Evolutionary conservation across 2,329 filamentous ascomycete species (phyloP).

Genomic region (Sclerotinia borealis): DNA sequence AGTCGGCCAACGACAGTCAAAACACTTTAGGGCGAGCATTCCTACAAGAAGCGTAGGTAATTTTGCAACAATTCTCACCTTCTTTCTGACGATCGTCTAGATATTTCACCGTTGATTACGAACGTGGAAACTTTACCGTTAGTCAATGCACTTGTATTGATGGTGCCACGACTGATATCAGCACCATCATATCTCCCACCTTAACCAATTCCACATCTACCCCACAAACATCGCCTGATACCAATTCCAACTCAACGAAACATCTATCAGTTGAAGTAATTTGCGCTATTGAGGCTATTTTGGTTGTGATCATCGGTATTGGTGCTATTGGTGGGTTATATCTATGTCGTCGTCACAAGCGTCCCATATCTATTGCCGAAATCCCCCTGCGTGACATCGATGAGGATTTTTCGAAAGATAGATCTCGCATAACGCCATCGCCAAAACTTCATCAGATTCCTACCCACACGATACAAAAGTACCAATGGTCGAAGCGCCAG

Average conservation of each 20-base stretch:
- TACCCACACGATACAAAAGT: not conserved
- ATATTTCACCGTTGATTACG: constrained; percentile 29
- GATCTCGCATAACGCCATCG: not conserved
- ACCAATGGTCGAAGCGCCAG: not conserved
- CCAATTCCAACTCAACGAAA: not conserved
- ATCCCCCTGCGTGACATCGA: not conserved
- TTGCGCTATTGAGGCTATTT: not conserved
- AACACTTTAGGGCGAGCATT: constrained; percentile 36
- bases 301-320: not conserved
- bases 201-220: constrained; percentile 4
- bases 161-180: constrained; percentile 14
- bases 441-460: not conserved
- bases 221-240: constrained; percentile 26
- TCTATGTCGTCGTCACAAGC: not conserved
- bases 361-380: not conserved
- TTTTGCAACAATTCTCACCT: not conserved
- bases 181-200: constrained; percentile 15
- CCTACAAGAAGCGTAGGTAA: constrained; percentile 35
- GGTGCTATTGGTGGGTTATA: not conserved
- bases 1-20: constrained; percentile 31
- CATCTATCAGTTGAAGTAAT: not conserved
- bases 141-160: constrained; percentile 24
- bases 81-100: constrained; percentile 9
- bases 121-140: constrained; percentile 27
- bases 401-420: not conserved